phyloP scores from a whole-genome alignment of 495 filamentous ascomycete genomes.

The Niebla homalea region DNA sequence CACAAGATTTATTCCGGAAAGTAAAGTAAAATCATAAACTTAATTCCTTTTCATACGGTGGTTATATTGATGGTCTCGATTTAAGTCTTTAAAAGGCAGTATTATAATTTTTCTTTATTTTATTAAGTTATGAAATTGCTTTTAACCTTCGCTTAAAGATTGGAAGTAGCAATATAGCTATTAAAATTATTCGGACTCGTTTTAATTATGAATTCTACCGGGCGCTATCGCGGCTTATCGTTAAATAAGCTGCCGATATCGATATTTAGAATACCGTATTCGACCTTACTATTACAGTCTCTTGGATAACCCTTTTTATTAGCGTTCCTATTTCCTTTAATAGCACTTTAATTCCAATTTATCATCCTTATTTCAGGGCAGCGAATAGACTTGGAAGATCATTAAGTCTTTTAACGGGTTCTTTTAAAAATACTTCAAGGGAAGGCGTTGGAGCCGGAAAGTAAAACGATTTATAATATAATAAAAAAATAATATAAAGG shows the following conservation, averaged over 20 bases:
- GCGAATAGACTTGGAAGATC: conserved; percentile 9
- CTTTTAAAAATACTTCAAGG: conserved; percentile 13
- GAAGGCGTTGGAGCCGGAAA: conserved; percentile 6
- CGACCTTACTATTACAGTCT: conserved; percentile 11
- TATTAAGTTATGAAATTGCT: conserved; percentile 13
- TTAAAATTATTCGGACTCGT: conserved; percentile 7
- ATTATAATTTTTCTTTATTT: background rate
- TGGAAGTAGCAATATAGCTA: conserved; percentile 5
- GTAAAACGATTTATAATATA: conserved; percentile 7
- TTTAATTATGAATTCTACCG: conserved; percentile 11
- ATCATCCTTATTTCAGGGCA: conserved; percentile 11
- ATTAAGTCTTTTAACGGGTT: conserved; percentile 11
- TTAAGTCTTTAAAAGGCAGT: conserved; percentile 4
- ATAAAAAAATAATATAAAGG: conserved; percentile 16
- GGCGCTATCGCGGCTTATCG: conserved; percentile 5
- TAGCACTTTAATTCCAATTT: conserved; percentile 11
- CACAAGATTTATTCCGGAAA: conserved; percentile 10
- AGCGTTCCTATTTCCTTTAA: conserved; percentile 14
- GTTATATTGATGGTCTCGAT: background rate
- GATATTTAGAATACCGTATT: conserved; percentile 14
- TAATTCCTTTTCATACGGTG: conserved; percentile 2
- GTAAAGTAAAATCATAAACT: conserved; percentile 4
- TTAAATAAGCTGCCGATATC: conserved; percentile 13
- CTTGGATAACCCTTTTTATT: conserved; percentile 9
- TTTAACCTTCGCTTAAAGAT: conserved; percentile 12